Evolutionary conservation across 2,329 filamentous ascomycete species (phyloP).

Genomic region (Ophiostoma sp.): DNA sequence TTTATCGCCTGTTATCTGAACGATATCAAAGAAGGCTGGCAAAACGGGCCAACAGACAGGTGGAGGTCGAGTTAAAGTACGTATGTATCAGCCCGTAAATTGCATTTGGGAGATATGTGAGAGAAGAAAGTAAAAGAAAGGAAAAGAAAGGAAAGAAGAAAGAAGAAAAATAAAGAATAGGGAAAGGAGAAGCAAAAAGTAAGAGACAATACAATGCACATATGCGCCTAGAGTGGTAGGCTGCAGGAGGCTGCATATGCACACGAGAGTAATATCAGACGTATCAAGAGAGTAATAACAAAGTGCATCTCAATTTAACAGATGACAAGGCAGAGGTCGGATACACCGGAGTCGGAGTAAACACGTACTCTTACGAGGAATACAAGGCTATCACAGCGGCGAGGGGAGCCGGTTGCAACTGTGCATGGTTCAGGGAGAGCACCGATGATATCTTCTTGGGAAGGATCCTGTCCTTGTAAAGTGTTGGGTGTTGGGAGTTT

Average conservation of each 20-base stretch:
- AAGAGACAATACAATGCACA: neutral
- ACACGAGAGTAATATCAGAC: neutral
- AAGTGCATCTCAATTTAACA: neutral
- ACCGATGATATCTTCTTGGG: no score
- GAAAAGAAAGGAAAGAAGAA: neutral
- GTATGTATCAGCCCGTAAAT: neutral
- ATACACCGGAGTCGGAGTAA: neutral
- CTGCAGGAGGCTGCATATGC: neutral
- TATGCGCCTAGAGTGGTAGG: neutral
- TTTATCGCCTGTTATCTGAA: neutral
- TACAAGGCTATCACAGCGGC: neutral
- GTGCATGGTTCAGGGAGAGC: neutral
- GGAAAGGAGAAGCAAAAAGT: neutral
- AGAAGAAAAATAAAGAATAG: neutral
- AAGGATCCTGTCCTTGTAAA: neutral
- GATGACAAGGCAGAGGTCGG: neutral
- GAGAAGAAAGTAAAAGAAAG: neutral
- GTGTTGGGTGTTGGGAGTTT: neutral
- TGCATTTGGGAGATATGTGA: no score
- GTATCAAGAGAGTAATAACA: no score
- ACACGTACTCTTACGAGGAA: no score
- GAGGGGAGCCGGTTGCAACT: neutral
- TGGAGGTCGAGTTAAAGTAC: neutral
- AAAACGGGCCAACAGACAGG: slow-evolving; percentile 1
- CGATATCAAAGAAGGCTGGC: neutral